Evolutionary conservation across 2,329 filamentous ascomycete species (phyloP).

Genomic region (Cucurbitaria berberidis): DNA sequence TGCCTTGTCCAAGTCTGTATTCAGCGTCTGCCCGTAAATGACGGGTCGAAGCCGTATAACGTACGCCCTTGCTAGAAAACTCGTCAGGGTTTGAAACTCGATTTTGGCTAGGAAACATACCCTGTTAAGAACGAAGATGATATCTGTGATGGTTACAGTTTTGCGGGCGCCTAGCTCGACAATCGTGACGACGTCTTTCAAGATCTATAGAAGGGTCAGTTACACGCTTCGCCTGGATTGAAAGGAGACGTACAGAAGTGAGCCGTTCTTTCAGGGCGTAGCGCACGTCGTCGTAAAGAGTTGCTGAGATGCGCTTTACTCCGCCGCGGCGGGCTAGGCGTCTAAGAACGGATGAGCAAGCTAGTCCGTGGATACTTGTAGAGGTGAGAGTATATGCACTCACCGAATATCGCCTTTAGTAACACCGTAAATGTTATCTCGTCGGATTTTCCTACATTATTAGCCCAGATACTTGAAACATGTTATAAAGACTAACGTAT

Average conservation of each 20-base stretch:
- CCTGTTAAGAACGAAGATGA: conserved; percentile 40
- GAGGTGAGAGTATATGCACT: conserved; percentile 6
- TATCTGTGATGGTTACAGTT: conserved; percentile 38
- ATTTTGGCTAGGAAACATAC: conserved; percentile 20
- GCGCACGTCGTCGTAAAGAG: conserved; percentile 69
- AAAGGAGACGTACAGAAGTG: conserved; percentile 19
- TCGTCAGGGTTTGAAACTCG: conserved; percentile 1
- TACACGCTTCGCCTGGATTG: neutral
- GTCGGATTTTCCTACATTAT: conserved; percentile 33
- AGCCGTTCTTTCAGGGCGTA: conserved; percentile 59
- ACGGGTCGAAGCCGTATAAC: conserved; percentile 35
- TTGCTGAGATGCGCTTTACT: conserved; percentile 72
- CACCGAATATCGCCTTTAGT: conserved; percentile 47
- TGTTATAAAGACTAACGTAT: conserved; percentile 26
- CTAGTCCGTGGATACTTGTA: neutral
- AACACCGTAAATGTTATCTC: conserved; percentile 43
- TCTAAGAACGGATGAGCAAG: conserved; percentile 41
- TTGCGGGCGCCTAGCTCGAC: conserved; percentile 36
- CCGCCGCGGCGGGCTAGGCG: conserved; percentile 77
- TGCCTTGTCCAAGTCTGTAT: neutral
- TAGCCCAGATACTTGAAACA: conserved; percentile 9
- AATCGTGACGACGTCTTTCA: conserved; percentile 30
- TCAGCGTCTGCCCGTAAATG: conserved; percentile 11
- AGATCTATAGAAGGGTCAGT: conserved; percentile 21
- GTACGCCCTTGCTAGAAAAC: conserved; percentile 24